These are phyloP conservation scores for Davidsoniella virescens DNA, from an alignment of 2,329 filamentous ascomycete genomes.

Conservation along the genomic window DNA sequence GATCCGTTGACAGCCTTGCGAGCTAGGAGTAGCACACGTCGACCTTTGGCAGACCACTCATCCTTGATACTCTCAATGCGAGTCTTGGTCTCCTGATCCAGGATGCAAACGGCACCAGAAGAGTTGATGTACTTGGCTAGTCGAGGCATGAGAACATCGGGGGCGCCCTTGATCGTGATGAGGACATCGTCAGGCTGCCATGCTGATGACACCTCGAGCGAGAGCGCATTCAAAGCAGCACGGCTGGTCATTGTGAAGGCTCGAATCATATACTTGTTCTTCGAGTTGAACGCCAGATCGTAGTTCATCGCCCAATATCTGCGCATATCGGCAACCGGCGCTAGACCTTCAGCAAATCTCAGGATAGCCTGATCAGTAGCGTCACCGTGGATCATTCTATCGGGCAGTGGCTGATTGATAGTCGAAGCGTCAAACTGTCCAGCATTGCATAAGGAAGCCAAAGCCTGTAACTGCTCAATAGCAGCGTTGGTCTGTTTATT, in stretches of 20 bases:
- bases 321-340: slow-evolving; percentile 50
- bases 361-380: slow-evolving; percentile 88
- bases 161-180: slow-evolving; percentile 79
- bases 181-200: slow-evolving; percentile 79
- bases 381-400: slow-evolving; percentile 73
- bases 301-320: slow-evolving; percentile 44
- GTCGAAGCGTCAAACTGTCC: slow-evolving; percentile 44
- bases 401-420: slow-evolving; percentile 60
- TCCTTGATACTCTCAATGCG: slow-evolving; percentile 66
- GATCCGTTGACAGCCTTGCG: slow-evolving; percentile 60
- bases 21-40: slow-evolving; percentile 88
- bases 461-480: slow-evolving; percentile 58
- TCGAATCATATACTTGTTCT: slow-evolving; percentile 25
- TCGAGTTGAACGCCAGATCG: slow-evolving; percentile 52
- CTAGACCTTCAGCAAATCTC: slow-evolving; percentile 85
- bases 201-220: slow-evolving; percentile 92
- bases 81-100: slow-evolving; percentile 52
- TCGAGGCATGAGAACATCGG: slow-evolving; percentile 87
- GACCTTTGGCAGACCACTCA: slow-evolving; percentile 77
- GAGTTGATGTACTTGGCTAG: slow-evolving; percentile 62
- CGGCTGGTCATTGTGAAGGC: slow-evolving; percentile 61
- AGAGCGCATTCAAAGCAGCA: slow-evolving; percentile 85
- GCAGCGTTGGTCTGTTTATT: slow-evolving; percentile 57
- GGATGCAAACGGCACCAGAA: slow-evolving; percentile 57
- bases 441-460: slow-evolving; percentile 73